Conservation (phyloP, 2,329 filamentous ascomycete genomes). For the Epichloe elymi region DNA sequence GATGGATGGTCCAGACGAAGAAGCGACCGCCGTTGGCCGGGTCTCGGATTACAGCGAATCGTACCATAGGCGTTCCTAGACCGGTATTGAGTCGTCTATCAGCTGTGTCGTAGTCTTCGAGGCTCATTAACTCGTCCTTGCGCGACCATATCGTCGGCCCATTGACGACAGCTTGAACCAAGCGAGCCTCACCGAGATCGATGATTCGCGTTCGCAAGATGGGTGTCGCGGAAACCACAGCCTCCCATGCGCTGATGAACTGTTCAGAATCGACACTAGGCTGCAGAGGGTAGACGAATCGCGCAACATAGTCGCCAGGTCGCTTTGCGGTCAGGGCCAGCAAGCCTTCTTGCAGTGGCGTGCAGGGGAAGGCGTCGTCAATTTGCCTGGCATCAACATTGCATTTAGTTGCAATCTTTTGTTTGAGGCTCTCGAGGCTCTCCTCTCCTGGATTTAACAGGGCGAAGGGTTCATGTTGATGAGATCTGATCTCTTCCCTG, state of each 20-base stretch:
- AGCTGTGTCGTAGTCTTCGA: conserved; percentile 23
- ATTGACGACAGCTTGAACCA: conserved; percentile 12
- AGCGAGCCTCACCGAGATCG: conserved; percentile 26
- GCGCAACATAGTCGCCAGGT: conserved; percentile 32
- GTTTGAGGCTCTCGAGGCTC: background rate
- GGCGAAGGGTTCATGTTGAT: conserved; percentile 1
- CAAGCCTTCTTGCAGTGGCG: conserved; percentile 35
- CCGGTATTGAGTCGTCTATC: conserved; percentile 30
- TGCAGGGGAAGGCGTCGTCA: conserved; percentile 37
- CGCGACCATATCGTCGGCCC: conserved; percentile 13
- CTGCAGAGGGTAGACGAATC: conserved; percentile 25
- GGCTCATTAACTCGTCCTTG: background rate
- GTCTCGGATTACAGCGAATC: conserved; percentile 7
- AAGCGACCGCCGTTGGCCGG: background rate
- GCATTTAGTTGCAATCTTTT: background rate
- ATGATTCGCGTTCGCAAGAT: conserved; percentile 32
- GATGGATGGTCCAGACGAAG: conserved; percentile 32
- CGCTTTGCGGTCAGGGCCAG: conserved; percentile 32
- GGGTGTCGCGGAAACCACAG: conserved; percentile 17
- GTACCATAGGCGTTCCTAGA: conserved; percentile 1
- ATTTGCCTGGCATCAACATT: conserved; percentile 11
- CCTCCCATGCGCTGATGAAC: conserved; percentile 25
- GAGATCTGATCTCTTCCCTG: background rate
- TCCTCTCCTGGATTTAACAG: background rate
- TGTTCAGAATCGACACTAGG: conserved; percentile 16